A percentile compares a stretch with the other conserved stretches of the same genome.
phyloP scores from a whole-genome alignment of 2,329 filamentous ascomycete species.

The Botrytis deweyae region DNA sequence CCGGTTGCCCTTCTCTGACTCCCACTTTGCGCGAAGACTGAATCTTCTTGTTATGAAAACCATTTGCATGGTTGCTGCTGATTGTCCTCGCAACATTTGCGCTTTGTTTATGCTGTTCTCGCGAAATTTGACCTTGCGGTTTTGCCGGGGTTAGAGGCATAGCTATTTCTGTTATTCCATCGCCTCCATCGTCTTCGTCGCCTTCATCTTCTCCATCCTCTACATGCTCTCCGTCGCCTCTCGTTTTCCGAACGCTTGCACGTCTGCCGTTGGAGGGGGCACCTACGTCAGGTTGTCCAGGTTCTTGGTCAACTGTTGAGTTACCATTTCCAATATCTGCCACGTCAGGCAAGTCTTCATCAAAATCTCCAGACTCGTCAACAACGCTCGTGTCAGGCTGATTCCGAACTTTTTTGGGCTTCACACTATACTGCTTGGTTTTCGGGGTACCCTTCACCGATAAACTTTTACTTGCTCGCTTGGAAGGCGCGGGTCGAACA shows the following conservation, averaged over 20 bases:
- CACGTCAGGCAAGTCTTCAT: neutral
- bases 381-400: constrained; percentile 13
- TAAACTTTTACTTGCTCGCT: neutral
- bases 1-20: neutral
- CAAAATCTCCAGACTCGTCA: neutral
- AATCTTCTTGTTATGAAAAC: neutral
- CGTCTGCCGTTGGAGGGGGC: neutral
- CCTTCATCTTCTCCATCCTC: neutral
- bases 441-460: neutral
- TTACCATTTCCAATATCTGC: neutral
- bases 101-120: neutral
- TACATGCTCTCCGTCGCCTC: neutral
- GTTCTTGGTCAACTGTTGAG: neutral
- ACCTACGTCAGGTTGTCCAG: neutral
- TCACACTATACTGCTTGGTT: neutral
- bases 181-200: neutral
- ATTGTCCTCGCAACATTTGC: neutral
- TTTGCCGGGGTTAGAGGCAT: neutral
- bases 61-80: constrained; percentile 4
- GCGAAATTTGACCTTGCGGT: neutral
- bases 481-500: neutral
- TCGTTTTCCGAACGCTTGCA: neutral
- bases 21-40: neutral
- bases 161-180: neutral
- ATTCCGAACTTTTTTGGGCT: constrained; percentile 17